A percentile compares a stretch with the other conserved stretches of the same genome.
These are phyloP conservation scores for Arthrobotrys pseudoclavata DNA, from an alignment of 2,329 filamentous ascomycete species.

Conservation along the genomic window DNA sequence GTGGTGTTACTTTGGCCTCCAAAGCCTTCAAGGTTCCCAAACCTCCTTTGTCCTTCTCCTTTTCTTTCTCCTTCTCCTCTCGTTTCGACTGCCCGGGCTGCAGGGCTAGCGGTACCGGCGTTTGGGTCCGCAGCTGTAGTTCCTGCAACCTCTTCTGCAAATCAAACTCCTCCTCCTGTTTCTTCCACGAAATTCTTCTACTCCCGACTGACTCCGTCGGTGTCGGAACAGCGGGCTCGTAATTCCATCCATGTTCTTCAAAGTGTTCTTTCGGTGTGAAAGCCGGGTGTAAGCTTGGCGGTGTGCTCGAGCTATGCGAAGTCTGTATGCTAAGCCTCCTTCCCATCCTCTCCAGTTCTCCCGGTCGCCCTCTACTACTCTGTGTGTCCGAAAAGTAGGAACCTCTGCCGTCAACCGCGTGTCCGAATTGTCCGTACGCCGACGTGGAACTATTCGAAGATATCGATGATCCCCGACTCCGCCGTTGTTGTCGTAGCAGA, in stretches of 20 bases:
- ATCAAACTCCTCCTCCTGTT: constrained; percentile 55
- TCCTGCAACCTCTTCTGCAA: constrained; percentile 58
- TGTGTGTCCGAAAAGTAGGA: constrained; percentile 51
- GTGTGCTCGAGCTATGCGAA: constrained; percentile 51
- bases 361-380: constrained; percentile 41
- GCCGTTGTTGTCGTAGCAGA: constrained; percentile 77
- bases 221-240: constrained; percentile 58
- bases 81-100: constrained; percentile 23
- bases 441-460: constrained; percentile 51
- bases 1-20: constrained; percentile 35
- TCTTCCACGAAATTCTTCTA: constrained; percentile 54
- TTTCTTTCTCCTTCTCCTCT: constrained; percentile 53
- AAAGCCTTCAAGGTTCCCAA: constrained; percentile 30
- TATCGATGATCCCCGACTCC: constrained; percentile 55
- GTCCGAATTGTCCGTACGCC: constrained; percentile 21
- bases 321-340: constrained; percentile 57
- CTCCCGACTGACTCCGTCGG: constrained; percentile 37
- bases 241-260: constrained; percentile 51
- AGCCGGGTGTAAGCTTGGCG: constrained; percentile 51
- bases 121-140: constrained; percentile 53
- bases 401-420: constrained; percentile 36
- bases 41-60: constrained; percentile 49
- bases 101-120: constrained; percentile 34
- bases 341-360: constrained; percentile 56
- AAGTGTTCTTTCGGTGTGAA: constrained; percentile 57